phyloP scores from a whole-genome alignment of 331 rosid genomes.

The Malus hybrid region DNA sequence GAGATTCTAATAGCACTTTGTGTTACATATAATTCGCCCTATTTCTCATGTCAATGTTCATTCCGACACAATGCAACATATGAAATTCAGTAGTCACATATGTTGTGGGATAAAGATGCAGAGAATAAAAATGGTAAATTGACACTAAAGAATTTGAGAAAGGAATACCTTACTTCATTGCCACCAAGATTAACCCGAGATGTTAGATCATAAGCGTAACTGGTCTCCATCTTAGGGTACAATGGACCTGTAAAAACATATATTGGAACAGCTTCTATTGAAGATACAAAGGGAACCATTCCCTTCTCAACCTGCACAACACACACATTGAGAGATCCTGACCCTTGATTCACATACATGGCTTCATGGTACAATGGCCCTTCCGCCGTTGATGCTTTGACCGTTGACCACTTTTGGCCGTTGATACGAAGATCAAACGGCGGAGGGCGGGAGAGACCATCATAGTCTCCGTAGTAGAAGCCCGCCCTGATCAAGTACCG shows the following conservation, averaged over 20 bases:
- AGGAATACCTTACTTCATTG: not conserved
- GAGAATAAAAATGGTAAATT: not conserved
- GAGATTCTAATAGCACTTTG: not conserved
- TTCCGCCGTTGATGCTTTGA: conserved; percentile 3
- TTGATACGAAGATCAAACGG: conserved; percentile 11
- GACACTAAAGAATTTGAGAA: not conserved
- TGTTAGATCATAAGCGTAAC: not conserved
- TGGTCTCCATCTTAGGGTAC: conserved; percentile 4
- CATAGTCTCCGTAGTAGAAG: conserved; percentile 26
- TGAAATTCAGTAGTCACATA: not conserved
- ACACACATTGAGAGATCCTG: conserved; percentile 14
- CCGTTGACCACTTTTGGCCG: not conserved
- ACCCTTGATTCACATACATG: not conserved
- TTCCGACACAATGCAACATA: not conserved
- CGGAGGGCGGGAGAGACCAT: conserved; percentile 9
- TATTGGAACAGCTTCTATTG: conserved; percentile 8
- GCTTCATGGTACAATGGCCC: conserved; percentile 5
- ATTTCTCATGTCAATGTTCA: not conserved
- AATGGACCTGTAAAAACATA: not conserved
- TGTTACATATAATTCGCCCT: not conserved
- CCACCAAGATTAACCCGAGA: conserved; percentile 11
- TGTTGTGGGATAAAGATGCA: not conserved
- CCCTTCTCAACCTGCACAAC: conserved; percentile 11
- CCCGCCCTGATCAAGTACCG: conserved; percentile 18
- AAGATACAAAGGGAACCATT: conserved; percentile 20